These are phyloP conservation scores for Rosa persica DNA, from an alignment of 306 rosid genomes.

Conservation along the genomic window DNA sequence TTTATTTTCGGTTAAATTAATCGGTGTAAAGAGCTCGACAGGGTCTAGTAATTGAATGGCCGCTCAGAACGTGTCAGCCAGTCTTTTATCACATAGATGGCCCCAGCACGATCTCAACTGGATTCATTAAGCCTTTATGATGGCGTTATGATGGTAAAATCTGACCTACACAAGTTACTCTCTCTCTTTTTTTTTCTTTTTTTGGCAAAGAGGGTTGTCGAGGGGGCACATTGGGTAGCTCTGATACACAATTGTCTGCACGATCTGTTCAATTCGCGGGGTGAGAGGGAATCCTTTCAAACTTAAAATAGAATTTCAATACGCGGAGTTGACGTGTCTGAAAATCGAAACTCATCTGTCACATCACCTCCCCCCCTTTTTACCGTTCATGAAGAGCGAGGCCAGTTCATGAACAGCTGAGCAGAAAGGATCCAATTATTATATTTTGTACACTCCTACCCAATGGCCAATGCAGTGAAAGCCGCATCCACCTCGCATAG, in stretches of 20 bases:
- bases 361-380: too few relatives aligned
- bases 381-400: too few relatives aligned
- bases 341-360: too few relatives aligned
- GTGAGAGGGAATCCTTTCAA: neutral
- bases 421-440: too few relatives aligned
- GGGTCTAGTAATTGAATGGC: neutral
- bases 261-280: neutral
- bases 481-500: neutral
- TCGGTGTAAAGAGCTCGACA: neutral
- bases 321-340: neutral
- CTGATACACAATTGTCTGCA: neutral
- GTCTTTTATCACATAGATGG: neutral
- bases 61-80: conserved; percentile 4
- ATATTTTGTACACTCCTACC: too few relatives aligned
- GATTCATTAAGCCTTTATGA: neutral
- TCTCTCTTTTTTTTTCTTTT: neutral
- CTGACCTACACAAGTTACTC: neutral
- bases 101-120: conserved; percentile 2
- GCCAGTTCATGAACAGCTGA: too few relatives aligned
- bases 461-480: neutral
- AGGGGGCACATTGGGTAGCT: neutral
- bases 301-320: neutral
- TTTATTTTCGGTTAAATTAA: neutral
- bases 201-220: neutral
- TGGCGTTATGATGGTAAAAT: neutral